Percentiles rank a stretch among this genome's conserved stretches.
Conservation (phyloP, 306 rosid genomes). For the Vigna nakashimae region DNA sequence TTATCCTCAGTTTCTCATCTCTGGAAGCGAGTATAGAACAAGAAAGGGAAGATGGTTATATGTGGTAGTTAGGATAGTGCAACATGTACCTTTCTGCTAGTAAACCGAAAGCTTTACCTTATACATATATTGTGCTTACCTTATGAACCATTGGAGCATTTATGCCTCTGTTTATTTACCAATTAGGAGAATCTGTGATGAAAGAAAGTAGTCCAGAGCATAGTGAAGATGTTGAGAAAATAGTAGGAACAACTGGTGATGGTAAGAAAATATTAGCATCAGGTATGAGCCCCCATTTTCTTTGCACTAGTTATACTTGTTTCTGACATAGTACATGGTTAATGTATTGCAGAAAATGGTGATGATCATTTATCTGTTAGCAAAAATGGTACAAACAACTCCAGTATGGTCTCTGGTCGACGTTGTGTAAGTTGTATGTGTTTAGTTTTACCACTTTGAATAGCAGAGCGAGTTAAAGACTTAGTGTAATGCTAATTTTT, state of each 20-base stretch:
- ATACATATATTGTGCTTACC: constrained; percentile 25
- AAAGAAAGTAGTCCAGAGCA: constrained; percentile 52
- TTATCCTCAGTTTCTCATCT: constrained; percentile 14
- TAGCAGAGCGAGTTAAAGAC: constrained; percentile 54
- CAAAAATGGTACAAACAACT: constrained; percentile 48
- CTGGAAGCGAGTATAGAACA: constrained; percentile 34
- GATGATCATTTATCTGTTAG: constrained; percentile 40
- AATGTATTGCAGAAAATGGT: constrained; percentile 58
- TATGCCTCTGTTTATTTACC: constrained; percentile 39
- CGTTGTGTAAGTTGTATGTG: constrained; percentile 99
- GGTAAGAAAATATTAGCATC: constrained; percentile 48
- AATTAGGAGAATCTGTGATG: constrained; percentile 48
- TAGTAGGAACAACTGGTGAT: constrained; percentile 35
- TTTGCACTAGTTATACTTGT: constrained; percentile 37
- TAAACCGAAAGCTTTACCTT: constrained; percentile 20
- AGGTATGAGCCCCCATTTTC: constrained; percentile 37
- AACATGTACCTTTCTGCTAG: constrained; percentile 32
- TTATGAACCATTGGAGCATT: constrained; percentile 36
- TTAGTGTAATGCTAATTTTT: constrained; percentile 57
- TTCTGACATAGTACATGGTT: constrained; percentile 47
- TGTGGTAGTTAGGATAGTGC: constrained; percentile 20
- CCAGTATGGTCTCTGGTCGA: constrained; percentile 65
- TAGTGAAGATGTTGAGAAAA: constrained; percentile 48
- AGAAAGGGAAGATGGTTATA: constrained; percentile 8
- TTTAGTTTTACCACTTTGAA: constrained; percentile 60